These are phyloP conservation scores for Solanum gandarillasii DNA, from an alignment of 257 asterid species.

Conservation along the genomic window DNA sequence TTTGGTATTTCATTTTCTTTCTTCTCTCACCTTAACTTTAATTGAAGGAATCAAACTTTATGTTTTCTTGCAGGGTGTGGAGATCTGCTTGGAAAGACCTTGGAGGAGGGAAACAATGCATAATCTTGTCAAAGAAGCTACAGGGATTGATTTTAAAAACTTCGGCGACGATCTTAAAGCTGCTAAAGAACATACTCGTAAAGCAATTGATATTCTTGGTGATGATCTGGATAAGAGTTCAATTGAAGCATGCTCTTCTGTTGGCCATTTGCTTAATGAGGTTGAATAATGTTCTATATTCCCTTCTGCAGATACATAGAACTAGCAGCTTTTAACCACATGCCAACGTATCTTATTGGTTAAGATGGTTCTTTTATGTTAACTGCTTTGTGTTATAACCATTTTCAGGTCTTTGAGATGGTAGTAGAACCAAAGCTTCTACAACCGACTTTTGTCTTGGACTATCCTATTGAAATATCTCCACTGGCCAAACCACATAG, in stretches of 20 bases:
- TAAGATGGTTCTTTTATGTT: neutral
- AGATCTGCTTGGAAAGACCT: constrained; percentile 84
- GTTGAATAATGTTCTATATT: constrained; percentile 16
- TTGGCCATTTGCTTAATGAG: constrained; percentile 85
- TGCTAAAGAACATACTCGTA: constrained; percentile 52
- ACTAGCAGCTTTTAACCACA: neutral
- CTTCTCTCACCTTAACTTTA: neutral
- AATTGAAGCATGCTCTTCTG: constrained; percentile 67
- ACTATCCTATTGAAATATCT: constrained; percentile 90
- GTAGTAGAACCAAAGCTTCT: constrained; percentile 71
- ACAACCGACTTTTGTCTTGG: constrained; percentile 96
- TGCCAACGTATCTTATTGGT: neutral
- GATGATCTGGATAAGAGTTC: constrained; percentile 30
- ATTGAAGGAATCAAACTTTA: neutral
- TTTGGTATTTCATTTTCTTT: neutral
- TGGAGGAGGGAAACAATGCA: constrained; percentile 99
- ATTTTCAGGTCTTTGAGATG: constrained; percentile 69
- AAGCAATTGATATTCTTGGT: constrained; percentile 21
- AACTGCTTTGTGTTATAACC: neutral
- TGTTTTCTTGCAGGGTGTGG: constrained; percentile 48
- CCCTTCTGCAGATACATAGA: neutral
- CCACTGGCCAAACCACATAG: constrained; percentile 97
- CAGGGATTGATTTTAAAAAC: constrained; percentile 59
- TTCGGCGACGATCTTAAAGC: constrained; percentile 50
- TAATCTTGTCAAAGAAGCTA: constrained; percentile 83